phyloP scores from a whole-genome alignment of 2,329 filamentous ascomycete species.

The Paramyrothecium sp. region DNA sequence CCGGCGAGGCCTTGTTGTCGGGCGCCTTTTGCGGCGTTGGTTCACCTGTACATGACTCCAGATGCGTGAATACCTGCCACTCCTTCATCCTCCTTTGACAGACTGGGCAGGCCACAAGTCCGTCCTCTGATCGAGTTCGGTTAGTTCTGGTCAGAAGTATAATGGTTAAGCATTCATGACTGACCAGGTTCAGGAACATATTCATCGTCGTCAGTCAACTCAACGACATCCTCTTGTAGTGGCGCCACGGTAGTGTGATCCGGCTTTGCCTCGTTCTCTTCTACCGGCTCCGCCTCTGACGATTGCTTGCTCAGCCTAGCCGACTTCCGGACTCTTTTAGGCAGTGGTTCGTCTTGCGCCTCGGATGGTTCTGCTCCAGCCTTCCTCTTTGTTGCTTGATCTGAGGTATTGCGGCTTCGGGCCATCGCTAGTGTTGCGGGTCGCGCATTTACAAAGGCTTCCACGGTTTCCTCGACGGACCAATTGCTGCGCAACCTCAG shows the following conservation, averaged over 20 bases:
- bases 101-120: slow-evolving; percentile 79
- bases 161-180: not conserved
- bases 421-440: slow-evolving; percentile 64
- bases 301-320: slow-evolving; percentile 44
- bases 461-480: slow-evolving; percentile 80
- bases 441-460: slow-evolving; percentile 70
- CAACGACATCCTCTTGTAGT: slow-evolving; percentile 17
- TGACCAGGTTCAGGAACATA: slow-evolving; percentile 26
- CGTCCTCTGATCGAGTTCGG: slow-evolving; percentile 55
- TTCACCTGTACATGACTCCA: slow-evolving; percentile 61
- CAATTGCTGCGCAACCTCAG: slow-evolving; percentile 82
- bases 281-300: slow-evolving; percentile 16
- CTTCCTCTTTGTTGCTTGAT: slow-evolving; percentile 51
- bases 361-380: slow-evolving; percentile 30
- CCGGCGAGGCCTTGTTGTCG: slow-evolving; percentile 7
- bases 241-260: slow-evolving; percentile 15
- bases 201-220: slow-evolving; percentile 23
- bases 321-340: slow-evolving; percentile 54
- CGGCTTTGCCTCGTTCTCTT: slow-evolving; percentile 10
- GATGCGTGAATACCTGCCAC: slow-evolving; percentile 72
- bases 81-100: slow-evolving; percentile 80
- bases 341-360: slow-evolving; percentile 22
- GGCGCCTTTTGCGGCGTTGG: slow-evolving; percentile 20
- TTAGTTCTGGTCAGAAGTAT: slow-evolving; percentile 8
- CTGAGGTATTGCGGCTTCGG: slow-evolving; percentile 23